Evolutionary conservation across 495 filamentous ascomycete genomes (phyloP).

Genomic region (Saxophila tyrrhenica): DNA sequence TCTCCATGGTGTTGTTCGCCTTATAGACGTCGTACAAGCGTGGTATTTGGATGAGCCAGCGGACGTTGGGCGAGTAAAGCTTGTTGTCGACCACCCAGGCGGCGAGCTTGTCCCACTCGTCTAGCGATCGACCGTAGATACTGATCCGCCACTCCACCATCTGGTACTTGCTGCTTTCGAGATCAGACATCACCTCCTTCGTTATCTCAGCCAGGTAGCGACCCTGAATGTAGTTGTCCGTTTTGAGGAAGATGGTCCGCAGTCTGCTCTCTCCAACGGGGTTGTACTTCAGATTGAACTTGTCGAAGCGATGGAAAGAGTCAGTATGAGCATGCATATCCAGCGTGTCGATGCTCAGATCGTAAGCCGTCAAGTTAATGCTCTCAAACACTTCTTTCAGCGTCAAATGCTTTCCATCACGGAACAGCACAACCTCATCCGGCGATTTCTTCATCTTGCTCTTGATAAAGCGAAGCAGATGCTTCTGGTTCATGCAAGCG

Average conservation of each 20-base stretch:
- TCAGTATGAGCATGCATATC: slow-evolving; percentile 99
- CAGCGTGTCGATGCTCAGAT: slow-evolving; percentile 93
- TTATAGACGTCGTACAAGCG: slow-evolving; percentile 95
- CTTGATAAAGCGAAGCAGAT: slow-evolving; percentile 95
- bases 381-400: slow-evolving; percentile 90
- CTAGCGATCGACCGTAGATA: slow-evolving; percentile 80
- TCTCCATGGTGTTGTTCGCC: slow-evolving; percentile 68
- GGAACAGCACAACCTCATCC: slow-evolving; percentile 83
- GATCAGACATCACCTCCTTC: slow-evolving; percentile 92
- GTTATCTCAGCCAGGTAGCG: slow-evolving; percentile 95
- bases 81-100: slow-evolving; percentile 99
- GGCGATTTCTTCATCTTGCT: slow-evolving; percentile 98
- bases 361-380: slow-evolving; percentile 93
- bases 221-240: slow-evolving; percentile 93
- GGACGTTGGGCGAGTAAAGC: slow-evolving; percentile 90
- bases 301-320: slow-evolving; percentile 97
- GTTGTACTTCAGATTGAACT: slow-evolving; percentile 99
- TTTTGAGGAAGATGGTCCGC: slow-evolving; percentile 94
- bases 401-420: slow-evolving; percentile 87
- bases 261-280: slow-evolving; percentile 91
- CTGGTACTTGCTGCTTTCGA: slow-evolving; percentile 98
- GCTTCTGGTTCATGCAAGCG: slow-evolving; percentile 99
- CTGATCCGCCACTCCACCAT: slow-evolving; percentile 99
- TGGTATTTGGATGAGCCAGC: slow-evolving; percentile 93
- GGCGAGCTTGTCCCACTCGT: slow-evolving; percentile 97